These are phyloP conservation scores for Trifolium subterraneum DNA, from an alignment of 306 rosid genomes.

Conservation along the genomic window DNA sequence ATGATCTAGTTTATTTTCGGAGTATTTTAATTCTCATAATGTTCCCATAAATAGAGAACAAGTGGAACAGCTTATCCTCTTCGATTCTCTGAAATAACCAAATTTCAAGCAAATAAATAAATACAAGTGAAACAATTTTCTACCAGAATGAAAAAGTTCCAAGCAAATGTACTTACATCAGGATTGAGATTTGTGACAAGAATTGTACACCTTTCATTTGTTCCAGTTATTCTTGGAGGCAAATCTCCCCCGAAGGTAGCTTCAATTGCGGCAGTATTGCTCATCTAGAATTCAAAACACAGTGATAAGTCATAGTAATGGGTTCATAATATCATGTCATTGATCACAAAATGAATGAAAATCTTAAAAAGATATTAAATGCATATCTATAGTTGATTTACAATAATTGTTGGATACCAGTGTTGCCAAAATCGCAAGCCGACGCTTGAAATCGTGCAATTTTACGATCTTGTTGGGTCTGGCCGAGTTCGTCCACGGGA, in stretches of 20 bases:
- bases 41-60: conserved; percentile 95
- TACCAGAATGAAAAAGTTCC: conserved; percentile 8
- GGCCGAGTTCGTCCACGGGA: too few species aligned
- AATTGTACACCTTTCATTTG: conserved; percentile 95
- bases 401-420: background rate
- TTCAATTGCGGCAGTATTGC: conserved; percentile 87
- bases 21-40: conserved; percentile 92
- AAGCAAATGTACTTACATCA: conserved; percentile 66
- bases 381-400: background rate
- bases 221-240: conserved; percentile 96
- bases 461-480: background rate
- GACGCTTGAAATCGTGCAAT: background rate
- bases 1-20: conserved; percentile 89
- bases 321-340: conserved; percentile 13
- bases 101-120: conserved; percentile 14
- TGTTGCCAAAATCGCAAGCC: conserved; percentile 3
- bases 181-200: conserved; percentile 91
- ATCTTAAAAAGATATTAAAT: background rate
- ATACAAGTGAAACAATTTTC: background rate
- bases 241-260: conserved; percentile 95
- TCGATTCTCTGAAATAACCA: conserved; percentile 78
- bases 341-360: conserved; percentile 22
- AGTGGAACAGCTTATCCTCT: conserved; percentile 96
- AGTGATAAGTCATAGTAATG: conserved; percentile 8
- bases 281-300: conserved; percentile 63